Base-by-base conservation (phyloP, 257 asterid genomes). In the Ballota nigra region DNA sequence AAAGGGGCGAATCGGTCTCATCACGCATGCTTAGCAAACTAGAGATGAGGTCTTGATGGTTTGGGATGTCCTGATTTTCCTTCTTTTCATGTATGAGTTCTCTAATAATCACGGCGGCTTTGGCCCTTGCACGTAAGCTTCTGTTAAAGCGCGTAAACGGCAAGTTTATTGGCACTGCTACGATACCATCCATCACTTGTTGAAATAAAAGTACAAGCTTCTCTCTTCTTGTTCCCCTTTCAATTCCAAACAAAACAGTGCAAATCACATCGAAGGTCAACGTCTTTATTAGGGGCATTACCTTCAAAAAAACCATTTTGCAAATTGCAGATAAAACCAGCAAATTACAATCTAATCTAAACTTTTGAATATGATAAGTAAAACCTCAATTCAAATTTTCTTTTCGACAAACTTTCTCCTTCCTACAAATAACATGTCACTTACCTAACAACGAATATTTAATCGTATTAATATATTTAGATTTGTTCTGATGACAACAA, bases 1-100 rank as follows among this genome's bases (percentile, higher is more conserved):
- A 6, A 12, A 63, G 71, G 2, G 77, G 71, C 5, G 43, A 34
- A 24, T 38, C 20, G 24, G 22, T 45, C 8, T 72, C 59, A 1
- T 63, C 71, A 11, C 23, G 10, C 71, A 72, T 72, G 41, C 18
- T 23, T 24, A 72, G 66, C 34, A 72, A 72, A 23, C 47, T 63
- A 49, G 71, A 52, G 65, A 72, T 72, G 66, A 72, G 58, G 36
- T 72, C 77, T 34, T 53, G 63, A 4, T 53, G 47, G 2, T 23
- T 1, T 19, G 36, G 18, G 8, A 3, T 28, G 5, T 18, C 9
- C 18, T 63, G 3, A 8, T 51, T 63, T 36, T 52, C 24, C 34
- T 70, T 72, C 77, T 72, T 72, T 34, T 72, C 77, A 4, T 0
- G 20, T 15, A 72, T 62, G 4, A 72, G 70, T 4, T 49, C 70